Percentiles rank a stretch among this genome's conserved stretches.
phyloP scores from a whole-genome alignment of 1,139 yeast species.

The Saccharomyces hybrid region DNA sequence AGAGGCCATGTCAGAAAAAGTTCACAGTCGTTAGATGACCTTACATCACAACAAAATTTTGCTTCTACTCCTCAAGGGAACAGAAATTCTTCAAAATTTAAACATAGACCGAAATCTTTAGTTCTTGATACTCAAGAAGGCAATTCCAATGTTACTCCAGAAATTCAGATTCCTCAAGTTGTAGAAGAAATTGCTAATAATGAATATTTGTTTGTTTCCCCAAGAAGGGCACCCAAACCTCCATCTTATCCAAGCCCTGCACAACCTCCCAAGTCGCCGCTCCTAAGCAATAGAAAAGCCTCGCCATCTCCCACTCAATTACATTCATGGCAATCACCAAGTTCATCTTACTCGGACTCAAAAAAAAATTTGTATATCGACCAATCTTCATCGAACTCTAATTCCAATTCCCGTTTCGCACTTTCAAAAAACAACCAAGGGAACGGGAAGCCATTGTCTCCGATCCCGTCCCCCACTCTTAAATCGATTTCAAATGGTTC shows the following conservation, averaged over 20 bases:
- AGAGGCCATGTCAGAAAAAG: conserved; percentile 40
- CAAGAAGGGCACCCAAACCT: conserved; percentile 58
- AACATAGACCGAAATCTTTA: conserved; percentile 15
- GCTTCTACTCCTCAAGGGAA: not conserved
- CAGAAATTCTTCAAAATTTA: conserved; percentile 4
- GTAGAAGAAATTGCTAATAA: conserved; percentile 10
- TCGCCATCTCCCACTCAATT: conserved; percentile 7
- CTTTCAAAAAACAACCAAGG: not conserved
- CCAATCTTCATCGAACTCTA: conserved; percentile 1
- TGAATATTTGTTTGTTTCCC: conserved; percentile 41
- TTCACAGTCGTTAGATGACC: conserved; percentile 49
- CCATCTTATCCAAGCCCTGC: conserved; percentile 46
- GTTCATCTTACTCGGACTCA: conserved; percentile 20
- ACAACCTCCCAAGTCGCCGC: conserved; percentile 32
- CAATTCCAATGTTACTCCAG: conserved; percentile 9
- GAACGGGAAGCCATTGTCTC: not conserved
- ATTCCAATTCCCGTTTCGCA: not conserved
- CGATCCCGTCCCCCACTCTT: not conserved
- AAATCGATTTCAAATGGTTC: not conserved
- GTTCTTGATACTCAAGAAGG: not conserved
- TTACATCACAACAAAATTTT: conserved; percentile 7
- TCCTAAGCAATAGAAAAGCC: conserved; percentile 7
- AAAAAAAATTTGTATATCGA: not conserved
- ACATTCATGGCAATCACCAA: conserved; percentile 17
- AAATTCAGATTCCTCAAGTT: conserved; percentile 21